Base-by-base conservation (phyloP, 1,139 yeast species). In the Geotrichum phurueaensis region DNA sequence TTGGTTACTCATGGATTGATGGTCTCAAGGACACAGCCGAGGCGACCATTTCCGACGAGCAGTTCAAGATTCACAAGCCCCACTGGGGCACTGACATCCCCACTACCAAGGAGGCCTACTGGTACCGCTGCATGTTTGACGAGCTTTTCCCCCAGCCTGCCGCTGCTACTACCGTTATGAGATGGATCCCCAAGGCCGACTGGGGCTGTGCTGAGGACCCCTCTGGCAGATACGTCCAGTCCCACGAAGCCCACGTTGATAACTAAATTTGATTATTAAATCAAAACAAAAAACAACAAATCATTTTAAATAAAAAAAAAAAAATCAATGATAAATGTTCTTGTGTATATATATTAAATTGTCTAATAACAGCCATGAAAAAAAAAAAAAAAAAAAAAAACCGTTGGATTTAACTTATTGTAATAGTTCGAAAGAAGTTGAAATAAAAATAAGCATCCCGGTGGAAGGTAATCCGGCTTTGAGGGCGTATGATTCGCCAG, bases 201-300 rank as follows among this genome's bases (percentile, higher is more conserved):
- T 94, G 99, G 99, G 99, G 99, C 66, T 94, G 99, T 79, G 92
- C 92, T 73, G 96, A 87, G 69, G 99, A 94, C 77, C 99, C 99
- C 60, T 88, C 96, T 62, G 99, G 99, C 67, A 89, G 99, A 80
- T 92, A 82, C 73, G 97, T 96, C 68, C 84, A 88, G 78, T 85
- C 88, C 69, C 99, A 94, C 76, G 68, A 66, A 27, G 68, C 73
- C 47, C 65, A 66, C 50, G 59, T 60, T 36, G 53, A 29, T 22
- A 51, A 50, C 29, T 56, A 56, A n/a, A 36, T 36, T 36, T 36
- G 1, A 12, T 36, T 33, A 4, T 33, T 33, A 12, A 3, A 33
- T 12, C 39, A 33, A 36, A 10, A 36, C 33, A 7, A 31, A 7
- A 31, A 7, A 31, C 10, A 31, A 31, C 10, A 36, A 36, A 36